Base-by-base conservation (phyloP, 306 rosid genomes). In the Myrica gale region DNA sequence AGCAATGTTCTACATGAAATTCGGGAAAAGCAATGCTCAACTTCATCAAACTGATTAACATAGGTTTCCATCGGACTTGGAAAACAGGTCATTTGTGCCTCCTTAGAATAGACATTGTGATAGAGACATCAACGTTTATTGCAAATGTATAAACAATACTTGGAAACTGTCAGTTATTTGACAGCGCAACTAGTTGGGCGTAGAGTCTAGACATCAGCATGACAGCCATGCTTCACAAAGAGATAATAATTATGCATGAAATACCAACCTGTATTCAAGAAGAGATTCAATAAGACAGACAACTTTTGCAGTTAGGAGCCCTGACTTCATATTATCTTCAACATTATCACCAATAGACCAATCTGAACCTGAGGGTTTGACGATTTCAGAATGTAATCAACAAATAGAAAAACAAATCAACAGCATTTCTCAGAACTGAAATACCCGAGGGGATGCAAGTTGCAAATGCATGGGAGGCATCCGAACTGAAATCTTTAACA, bases 221-320 rank as follows among this genome's bases (percentile, higher is more conserved):
- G 41, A 58, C n/a, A 57, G 68, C 52, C 50, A 68, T 71, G 75
- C 71, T 72, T 20, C 23, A 13, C 52, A 74, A 75, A 37, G 41
- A 48, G 41, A 48, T 45, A 50, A 48, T 9, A n/a, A 72, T 51
- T 4, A 58, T 54, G 73, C 74, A 42, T 16, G 21, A 11, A 19
- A 76, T 37, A 20, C 79, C 39, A 67, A 93, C 98, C 97, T 91
- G 92, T 92, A 92, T 72, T 92, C 89, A 44, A 87, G 90, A 68
- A 94, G 93, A 72, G 85, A 76, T 51, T 89, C 87, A 71, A 88
- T 57, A 71, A 94, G 97, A 77, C 93, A 89, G 45, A 50, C 70
- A 79, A 91, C 97, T 88, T 89, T 94, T 11, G 88, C 54, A 58
- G 96, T 86, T 26, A 91, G 46, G 43, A 87, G 78, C 42, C 95